These are phyloP conservation scores for Ensete ventricosum DNA, from an alignment of 176 grass and related monocot species.

Conservation along the genomic window DNA sequence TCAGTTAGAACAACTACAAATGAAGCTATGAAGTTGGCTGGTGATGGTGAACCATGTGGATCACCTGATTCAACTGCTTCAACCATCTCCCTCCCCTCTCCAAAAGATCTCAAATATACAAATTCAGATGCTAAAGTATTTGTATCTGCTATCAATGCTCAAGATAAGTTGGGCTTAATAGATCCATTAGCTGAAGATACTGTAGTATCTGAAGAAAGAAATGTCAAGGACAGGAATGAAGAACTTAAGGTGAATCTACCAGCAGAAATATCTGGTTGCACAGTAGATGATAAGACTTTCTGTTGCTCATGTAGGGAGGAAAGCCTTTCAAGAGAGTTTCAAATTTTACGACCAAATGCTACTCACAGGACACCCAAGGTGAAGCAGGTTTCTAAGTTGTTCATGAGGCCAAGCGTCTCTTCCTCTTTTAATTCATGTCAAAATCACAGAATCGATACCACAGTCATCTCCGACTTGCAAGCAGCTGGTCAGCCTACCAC, in stretches of 20 bases:
- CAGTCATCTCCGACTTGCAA: slow-evolving; percentile 35
- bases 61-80: slow-evolving; percentile 58
- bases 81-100: slow-evolving; percentile 40
- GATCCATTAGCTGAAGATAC: slow-evolving; percentile 26
- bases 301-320: slow-evolving; percentile 54
- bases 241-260: slow-evolving; percentile 16
- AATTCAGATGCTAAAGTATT: slow-evolving; percentile 15
- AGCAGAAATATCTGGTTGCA: slow-evolving; percentile 23
- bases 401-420: slow-evolving; percentile 44
- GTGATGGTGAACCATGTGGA: slow-evolving; percentile 29
- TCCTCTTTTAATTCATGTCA: slow-evolving; percentile 69
- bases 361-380: slow-evolving; percentile 28
- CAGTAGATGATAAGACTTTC: slow-evolving; percentile 35
- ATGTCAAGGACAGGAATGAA: slow-evolving; percentile 24
- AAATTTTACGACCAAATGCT: slow-evolving; percentile 20
- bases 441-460: slow-evolving; percentile 29
- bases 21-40: slow-evolving; percentile 40
- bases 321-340: slow-evolving; percentile 48
- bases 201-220: slow-evolving; percentile 27
- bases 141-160: neutral
- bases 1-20: slow-evolving; percentile 49
- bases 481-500: slow-evolving; percentile 29
- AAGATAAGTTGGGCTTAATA: slow-evolving; percentile 8
- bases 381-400: slow-evolving; percentile 47
- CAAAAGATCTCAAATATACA: slow-evolving; percentile 34